These are phyloP conservation scores for Arthroderma sp. DNA, from an alignment of 2,329 filamentous ascomycete genomes.

Conservation along the genomic window DNA sequence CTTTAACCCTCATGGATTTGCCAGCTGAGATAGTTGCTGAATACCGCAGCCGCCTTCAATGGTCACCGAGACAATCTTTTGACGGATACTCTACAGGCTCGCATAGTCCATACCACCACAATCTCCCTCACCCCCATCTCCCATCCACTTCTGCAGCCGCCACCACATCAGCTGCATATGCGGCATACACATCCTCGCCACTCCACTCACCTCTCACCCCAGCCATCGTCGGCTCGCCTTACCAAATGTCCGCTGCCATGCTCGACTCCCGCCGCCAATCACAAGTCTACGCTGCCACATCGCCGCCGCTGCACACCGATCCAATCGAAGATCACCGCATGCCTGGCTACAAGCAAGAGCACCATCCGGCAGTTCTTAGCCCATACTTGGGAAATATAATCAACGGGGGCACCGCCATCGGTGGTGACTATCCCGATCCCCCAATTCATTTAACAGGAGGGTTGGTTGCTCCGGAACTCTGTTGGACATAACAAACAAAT, in stretches of 20 bases:
- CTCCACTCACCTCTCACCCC: slow-evolving; percentile 28
- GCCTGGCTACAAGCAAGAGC: slow-evolving; percentile 20
- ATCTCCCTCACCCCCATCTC: slow-evolving; percentile 20
- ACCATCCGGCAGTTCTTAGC: slow-evolving; percentile 26
- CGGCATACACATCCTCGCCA: slow-evolving; percentile 28
- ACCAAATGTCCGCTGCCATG: slow-evolving; percentile 18
- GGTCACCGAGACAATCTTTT: slow-evolving; percentile 32
- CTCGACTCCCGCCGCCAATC: slow-evolving; percentile 24
- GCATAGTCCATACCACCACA: slow-evolving; percentile 22
- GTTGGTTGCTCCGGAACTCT: slow-evolving; percentile 23
- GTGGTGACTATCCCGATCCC: slow-evolving; percentile 19
- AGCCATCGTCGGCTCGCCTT: slow-evolving; percentile 25
- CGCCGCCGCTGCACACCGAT: slow-evolving; percentile 24
- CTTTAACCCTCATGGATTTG: slow-evolving; percentile 56
- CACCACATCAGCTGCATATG: slow-evolving; percentile 25
- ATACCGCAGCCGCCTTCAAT: slow-evolving; percentile 58
- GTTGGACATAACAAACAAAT: slow-evolving; percentile 20
- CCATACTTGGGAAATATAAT: slow-evolving; percentile 25
- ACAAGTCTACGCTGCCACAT: slow-evolving; percentile 20
- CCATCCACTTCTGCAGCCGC: slow-evolving; percentile 21
- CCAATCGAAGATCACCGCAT: slow-evolving; percentile 20
- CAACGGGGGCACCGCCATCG: slow-evolving; percentile 19
- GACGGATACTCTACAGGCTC: slow-evolving; percentile 26
- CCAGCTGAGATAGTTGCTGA: slow-evolving; percentile 56
- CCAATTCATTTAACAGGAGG: slow-evolving; percentile 20